Evolutionary conservation across 352 stramenopile genomes (phyloP).

Genomic region (Phytophthora cajani): DNA sequence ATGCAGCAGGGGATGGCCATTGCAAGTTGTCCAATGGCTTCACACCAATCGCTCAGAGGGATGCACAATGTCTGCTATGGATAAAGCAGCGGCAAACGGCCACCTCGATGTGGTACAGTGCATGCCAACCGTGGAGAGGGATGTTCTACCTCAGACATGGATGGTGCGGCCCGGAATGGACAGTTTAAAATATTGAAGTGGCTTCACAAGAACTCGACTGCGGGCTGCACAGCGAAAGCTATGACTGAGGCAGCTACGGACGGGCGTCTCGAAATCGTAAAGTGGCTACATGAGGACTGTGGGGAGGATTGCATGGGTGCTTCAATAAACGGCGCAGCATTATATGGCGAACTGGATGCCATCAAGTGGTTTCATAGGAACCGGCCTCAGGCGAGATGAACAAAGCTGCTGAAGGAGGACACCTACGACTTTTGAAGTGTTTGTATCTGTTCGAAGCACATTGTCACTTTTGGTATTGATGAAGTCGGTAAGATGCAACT

Average conservation of each 20-base stretch:
- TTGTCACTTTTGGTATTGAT: too few relatives aligned
- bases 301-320: background rate
- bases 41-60: background rate
- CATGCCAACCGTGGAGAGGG: background rate
- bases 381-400: too few relatives aligned
- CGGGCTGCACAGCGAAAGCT: background rate
- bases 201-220: background rate
- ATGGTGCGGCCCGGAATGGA: background rate
- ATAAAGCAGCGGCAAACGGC: background rate
- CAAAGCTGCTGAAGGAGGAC: too few relatives aligned
- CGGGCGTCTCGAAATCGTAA: background rate
- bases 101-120: background rate
- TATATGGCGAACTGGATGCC: too few relatives aligned
- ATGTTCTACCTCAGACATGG: background rate
- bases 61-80: background rate
- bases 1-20: background rate
- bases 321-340: background rate
- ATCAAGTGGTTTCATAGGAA: too few relatives aligned
- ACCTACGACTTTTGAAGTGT: too few relatives aligned
- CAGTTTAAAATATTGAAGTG: background rate
- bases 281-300: background rate
- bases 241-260: background rate
- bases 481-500: too few relatives aligned
- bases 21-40: background rate
- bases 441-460: too few relatives aligned